phyloP scores from a whole-genome alignment of 176 grass and related monocot genomes.

The Hyparrhenia diplandra region DNA sequence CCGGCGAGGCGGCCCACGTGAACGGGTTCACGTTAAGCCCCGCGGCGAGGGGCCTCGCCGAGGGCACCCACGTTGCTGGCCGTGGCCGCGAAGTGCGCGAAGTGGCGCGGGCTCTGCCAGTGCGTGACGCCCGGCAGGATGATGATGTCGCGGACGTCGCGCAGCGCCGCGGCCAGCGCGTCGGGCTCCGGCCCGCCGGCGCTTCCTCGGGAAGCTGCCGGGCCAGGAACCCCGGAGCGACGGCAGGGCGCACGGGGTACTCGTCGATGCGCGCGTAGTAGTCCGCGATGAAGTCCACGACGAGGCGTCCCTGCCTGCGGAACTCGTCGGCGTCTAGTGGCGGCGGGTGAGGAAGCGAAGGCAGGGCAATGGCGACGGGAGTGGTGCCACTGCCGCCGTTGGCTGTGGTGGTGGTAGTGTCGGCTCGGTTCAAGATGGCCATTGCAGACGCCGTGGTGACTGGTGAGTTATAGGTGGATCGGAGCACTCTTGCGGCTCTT shows the following conservation, averaged over 20 bases:
- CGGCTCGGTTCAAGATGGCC: background rate
- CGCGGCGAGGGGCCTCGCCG: slow-evolving; percentile 28
- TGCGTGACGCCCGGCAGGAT: slow-evolving; percentile 33
- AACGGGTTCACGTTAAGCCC: slow-evolving; percentile 34
- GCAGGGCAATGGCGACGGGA: background rate
- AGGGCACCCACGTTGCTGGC: slow-evolving; percentile 26
- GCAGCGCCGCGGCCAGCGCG: slow-evolving; percentile 14
- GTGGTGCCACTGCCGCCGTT: background rate
- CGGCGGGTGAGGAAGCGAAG: background rate
- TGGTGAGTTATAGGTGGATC: too few relatives aligned
- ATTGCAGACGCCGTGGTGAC: too few relatives aligned
- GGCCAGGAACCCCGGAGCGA: slow-evolving; percentile 31
- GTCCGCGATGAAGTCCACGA: slow-evolving; percentile 57
- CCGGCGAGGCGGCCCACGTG: slow-evolving; percentile 36
- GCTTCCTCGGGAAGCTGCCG: slow-evolving; percentile 13
- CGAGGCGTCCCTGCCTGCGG: slow-evolving; percentile 18
- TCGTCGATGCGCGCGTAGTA: slow-evolving; percentile 41
- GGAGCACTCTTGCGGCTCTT: too few relatives aligned
- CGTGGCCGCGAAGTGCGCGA: slow-evolving; percentile 34
- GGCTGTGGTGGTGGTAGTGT: background rate
- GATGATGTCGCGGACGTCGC: slow-evolving; percentile 22
- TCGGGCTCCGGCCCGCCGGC: slow-evolving; percentile 15
- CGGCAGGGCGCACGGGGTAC: slow-evolving; percentile 37
- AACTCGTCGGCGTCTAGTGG: slow-evolving; percentile 38
- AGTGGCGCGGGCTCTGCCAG: slow-evolving; percentile 45